Conservation (phyloP, 2,329 filamentous ascomycete genomes). For the Fusarium nanum region DNA sequence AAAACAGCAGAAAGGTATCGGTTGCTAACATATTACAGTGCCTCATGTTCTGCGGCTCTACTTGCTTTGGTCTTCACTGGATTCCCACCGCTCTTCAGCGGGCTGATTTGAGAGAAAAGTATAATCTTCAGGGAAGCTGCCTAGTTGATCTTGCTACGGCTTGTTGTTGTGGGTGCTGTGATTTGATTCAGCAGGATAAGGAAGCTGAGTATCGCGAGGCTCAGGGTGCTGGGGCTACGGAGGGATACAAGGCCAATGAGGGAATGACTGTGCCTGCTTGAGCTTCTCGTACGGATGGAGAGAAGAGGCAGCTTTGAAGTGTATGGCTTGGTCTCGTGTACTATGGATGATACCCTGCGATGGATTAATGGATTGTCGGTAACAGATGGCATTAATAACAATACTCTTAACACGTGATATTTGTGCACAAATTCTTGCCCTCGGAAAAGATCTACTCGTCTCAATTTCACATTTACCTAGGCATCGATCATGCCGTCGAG, state of each 20-base stretch:
- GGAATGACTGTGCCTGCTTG: constrained; percentile 37
- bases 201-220: constrained; percentile 55
- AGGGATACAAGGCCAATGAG: constrained; percentile 43
- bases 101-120: constrained; percentile 57
- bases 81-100: constrained; percentile 60
- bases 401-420: not conserved
- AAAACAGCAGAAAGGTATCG: no score
- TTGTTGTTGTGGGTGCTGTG: constrained; percentile 60
- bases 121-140: constrained; percentile 59
- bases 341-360: not conserved
- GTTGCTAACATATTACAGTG: constrained; percentile 48
- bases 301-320: no score
- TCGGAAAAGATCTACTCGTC: rapidly evolving
- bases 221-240: constrained; percentile 7
- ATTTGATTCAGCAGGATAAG: constrained; percentile 61
- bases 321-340: not conserved
- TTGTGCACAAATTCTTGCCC: not conserved
- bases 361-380: not conserved
- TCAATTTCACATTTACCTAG: no score
- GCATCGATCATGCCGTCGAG: no score
- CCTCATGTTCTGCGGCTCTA: constrained; percentile 56
- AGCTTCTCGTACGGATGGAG: not conserved
- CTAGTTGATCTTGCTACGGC: constrained; percentile 56
- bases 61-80: constrained; percentile 56
- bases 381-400: not conserved